phyloP scores from a whole-genome alignment of 2,329 filamentous ascomycete species.

The Sporothrix variecibatus region DNA sequence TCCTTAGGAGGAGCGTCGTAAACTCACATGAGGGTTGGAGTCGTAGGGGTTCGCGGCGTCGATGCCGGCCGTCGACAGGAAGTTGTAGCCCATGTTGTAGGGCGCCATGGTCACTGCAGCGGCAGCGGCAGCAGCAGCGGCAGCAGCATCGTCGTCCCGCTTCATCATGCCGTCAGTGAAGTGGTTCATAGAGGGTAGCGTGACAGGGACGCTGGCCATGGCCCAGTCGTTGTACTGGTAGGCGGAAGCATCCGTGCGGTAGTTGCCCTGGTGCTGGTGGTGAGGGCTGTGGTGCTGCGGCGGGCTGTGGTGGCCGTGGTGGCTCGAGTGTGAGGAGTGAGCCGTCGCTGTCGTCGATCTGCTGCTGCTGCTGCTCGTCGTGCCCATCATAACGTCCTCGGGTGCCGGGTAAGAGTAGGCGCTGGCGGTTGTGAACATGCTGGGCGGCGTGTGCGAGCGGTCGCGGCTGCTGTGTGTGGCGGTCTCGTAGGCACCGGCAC shows the following conservation, averaged over 20 bases:
- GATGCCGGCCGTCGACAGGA: slow-evolving; percentile 66
- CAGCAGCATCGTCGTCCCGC: slow-evolving; percentile 53
- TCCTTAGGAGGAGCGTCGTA: slow-evolving; percentile 40
- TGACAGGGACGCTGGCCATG: slow-evolving; percentile 54
- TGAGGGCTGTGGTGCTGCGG: slow-evolving; percentile 5
- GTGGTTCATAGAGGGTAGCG: slow-evolving; percentile 62
- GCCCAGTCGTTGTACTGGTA: slow-evolving; percentile 61
- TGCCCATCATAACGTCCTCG: slow-evolving; percentile 63
- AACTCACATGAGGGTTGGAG: slow-evolving; percentile 75
- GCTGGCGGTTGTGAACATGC: slow-evolving; percentile 48
- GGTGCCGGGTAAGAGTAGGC: slow-evolving; percentile 66
- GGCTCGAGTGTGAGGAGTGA: slow-evolving; percentile 31
- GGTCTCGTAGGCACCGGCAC: slow-evolving; percentile 1
- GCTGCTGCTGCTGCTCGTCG: slow-evolving; percentile 4
- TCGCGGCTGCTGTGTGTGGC: slow-evolving; percentile 38
- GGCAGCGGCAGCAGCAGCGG: slow-evolving; percentile 15
- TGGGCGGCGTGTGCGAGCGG: slow-evolving; percentile 69
- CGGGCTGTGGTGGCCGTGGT: slow-evolving; percentile 28
- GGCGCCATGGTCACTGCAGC: slow-evolving; percentile 60
- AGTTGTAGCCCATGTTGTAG: slow-evolving; percentile 69
- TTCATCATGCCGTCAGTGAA: slow-evolving; percentile 69
- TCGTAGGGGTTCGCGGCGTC: slow-evolving; percentile 63
- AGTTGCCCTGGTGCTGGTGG: not conserved
- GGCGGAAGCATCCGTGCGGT: not conserved
- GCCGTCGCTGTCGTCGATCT: slow-evolving; percentile 31